These are phyloP conservation scores for Botryobasidium botryosum DNA, from an alignment of 768 basidiomycete species.

Conservation along the genomic window DNA sequence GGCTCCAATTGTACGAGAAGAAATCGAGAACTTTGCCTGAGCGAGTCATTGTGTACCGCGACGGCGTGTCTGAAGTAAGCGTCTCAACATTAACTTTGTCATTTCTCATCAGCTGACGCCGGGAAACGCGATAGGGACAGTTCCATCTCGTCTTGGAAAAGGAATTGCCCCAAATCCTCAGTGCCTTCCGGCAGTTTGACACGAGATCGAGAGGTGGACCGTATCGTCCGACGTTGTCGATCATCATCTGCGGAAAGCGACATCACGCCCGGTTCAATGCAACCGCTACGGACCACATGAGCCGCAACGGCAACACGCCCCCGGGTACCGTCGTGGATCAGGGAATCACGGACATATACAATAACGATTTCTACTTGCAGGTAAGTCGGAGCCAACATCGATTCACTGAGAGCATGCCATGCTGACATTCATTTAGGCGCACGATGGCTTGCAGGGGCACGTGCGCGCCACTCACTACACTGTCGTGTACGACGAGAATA, in stretches of 20 bases:
- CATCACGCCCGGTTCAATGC: constrained; percentile 49
- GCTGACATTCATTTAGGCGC: no score
- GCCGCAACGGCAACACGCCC: constrained; percentile 45
- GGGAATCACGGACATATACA: constrained; percentile 49
- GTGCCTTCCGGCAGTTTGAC: constrained; percentile 41
- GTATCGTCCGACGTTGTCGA: constrained; percentile 49
- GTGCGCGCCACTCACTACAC: constrained; percentile 3
- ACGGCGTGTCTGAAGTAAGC: no score
- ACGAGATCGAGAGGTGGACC: constrained; percentile 25
- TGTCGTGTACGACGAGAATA: neutral
- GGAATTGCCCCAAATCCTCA: constrained; percentile 44
- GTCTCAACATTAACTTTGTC: no score
- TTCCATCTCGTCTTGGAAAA: constrained; percentile 40
- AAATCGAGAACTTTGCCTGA: no score
- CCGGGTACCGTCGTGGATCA: constrained; percentile 57
- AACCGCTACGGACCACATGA: constrained; percentile 29
- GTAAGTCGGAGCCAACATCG: no score
- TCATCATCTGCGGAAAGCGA: constrained; percentile 68
- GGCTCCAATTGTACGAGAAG: no score
- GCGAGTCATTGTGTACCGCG: constrained; percentile 56
- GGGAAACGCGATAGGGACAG: no score
- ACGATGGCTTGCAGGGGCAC: no score
- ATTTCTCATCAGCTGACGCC: no score
- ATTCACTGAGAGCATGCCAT: no score
- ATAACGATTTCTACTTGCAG: constrained; percentile 32